Evolutionary conservation across 108 stramenopile species (phyloP), one percentile per base, ranked within the genome.

Genomic region (Pseudonitzschia multistriata): DNA sequence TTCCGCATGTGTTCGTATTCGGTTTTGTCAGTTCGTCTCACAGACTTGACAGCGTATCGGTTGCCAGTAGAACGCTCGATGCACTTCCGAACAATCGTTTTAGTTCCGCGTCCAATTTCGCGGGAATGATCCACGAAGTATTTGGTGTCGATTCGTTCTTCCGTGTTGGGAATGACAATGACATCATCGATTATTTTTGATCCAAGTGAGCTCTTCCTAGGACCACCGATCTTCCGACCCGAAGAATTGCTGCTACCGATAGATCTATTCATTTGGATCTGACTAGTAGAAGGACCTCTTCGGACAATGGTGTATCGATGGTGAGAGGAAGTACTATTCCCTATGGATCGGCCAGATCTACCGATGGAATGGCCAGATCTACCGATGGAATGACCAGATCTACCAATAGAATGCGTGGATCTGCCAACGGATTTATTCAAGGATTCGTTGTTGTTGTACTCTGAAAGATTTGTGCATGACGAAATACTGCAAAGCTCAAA

Each of bases 21-120:
- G 28, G 50, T 50, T 17, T 69, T 74, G 10, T 79, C 63, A 24
- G 72, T 62, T 28, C 79, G 70, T 6, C 48, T 67, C 25, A 85
- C 79, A 5, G 81, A 68, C 53, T 85, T 85, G 36, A 79, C 37
- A 22, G 84, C 84, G 60, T 69, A 82, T 0, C 56, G 15, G 39
- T 68, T 28, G 22, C 74, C 62, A 3, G 67, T 68, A 19, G 31
- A 13, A 17, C 49, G 49, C 31, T 63, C 31, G 33, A 27, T 52
- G 35, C 65, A 66, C 40, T 68, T 68, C 10, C 61, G 59, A 3
- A 75, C 74, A 34, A 74, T 57, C 14, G 56, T 66, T 30, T 67
- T 67, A 8, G 66, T 65, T 33, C 73, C 73, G 48, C 53, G 65
- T 48, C 73, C 73, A 48, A 74, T 65, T 54, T 52, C 50, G 8